These are phyloP conservation scores for Wickerhamomyces canadensis DNA, from an alignment of 805 yeast genomes.

Conservation along the genomic window DNA sequence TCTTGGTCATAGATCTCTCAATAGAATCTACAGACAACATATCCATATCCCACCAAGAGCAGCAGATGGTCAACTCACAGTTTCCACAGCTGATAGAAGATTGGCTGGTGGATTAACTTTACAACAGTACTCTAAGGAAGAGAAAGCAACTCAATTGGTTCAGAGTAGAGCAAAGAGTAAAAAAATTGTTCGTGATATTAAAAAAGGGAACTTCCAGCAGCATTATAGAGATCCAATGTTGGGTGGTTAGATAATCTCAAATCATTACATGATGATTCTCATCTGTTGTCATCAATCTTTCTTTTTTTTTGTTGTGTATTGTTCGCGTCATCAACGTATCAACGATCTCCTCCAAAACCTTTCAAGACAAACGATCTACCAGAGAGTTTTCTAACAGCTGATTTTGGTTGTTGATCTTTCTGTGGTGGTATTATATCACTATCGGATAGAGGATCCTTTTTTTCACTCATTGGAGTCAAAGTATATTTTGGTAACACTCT, in stretches of 20 bases:
- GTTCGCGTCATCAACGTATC: too few species aligned
- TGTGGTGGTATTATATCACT: slow-evolving; percentile 6
- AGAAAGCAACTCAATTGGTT: slow-evolving; percentile 36
- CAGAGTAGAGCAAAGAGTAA: slow-evolving; percentile 41
- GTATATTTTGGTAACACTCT: slow-evolving; percentile 19
- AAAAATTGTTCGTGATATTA: slow-evolving; percentile 47
- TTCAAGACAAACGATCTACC: slow-evolving; percentile 27
- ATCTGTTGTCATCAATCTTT: too few species aligned
- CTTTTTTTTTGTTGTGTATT: too few species aligned
- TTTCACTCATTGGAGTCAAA: slow-evolving; percentile 15
- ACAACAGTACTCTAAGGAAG: slow-evolving; percentile 46
- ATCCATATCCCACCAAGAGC: slow-evolving; percentile 37
- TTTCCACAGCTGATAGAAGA: slow-evolving; percentile 71
- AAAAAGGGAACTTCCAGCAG: slow-evolving; percentile 73
- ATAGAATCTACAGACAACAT: slow-evolving; percentile 67
- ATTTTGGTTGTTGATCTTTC: slow-evolving; percentile 12
- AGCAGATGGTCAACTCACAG: slow-evolving; percentile 65
- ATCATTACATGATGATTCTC: neutral
- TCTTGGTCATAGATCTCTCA: slow-evolving; percentile 76
- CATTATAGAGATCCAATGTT: slow-evolving; percentile 78
- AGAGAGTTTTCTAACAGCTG: slow-evolving; percentile 24
- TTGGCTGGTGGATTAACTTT: slow-evolving; percentile 54
- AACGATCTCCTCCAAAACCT: slow-evolving; percentile 24
- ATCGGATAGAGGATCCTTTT: slow-evolving; percentile 13
- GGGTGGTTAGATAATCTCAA: slow-evolving; percentile 19